Base-by-base conservation (phyloP, 2,329 filamentous ascomycete genomes). In the Alternaria angustiovoidea region DNA sequence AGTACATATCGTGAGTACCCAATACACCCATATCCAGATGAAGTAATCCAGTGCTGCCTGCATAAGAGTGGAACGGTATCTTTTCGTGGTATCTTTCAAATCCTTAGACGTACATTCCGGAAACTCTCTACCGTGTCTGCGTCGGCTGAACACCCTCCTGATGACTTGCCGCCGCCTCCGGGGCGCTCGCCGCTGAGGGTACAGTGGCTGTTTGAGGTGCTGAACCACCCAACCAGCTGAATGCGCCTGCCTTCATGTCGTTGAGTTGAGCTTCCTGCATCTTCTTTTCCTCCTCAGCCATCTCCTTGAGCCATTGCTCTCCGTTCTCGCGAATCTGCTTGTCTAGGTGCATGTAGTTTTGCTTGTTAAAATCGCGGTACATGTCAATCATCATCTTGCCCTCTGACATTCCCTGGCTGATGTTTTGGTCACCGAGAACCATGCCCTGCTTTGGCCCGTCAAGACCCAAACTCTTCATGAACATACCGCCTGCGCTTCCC, bases 371-470 rank as follows among this genome's bases (percentile, higher is more conserved):
- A 81, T 99, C 95, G 51, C 95, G 89, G 51, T 95, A 93, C 78
- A 96, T 89, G 75, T 99, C 95, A 80, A 94, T 93, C 67, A 97
- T 84, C 92, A 98, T 97, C 87, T 98, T 99, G 71, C 94, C 95
- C 79, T 97, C 89, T 2, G 91, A 89, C 63, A 95, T 87, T 12
- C 91, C 93, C 76, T 96, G 92, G 2, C 86, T 85, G 1, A 91
- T 85, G 68, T 86, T 88, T 64, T 87, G 78, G 58, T 80, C 78
- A 12, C 75, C 75, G 12, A 82, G 71, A 4, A 81, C 90, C 73
- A 85, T 79, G 51, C 92, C 67, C 69, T 72, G 51, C 71, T 88
- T 85, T 1, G 88, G 85, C 5, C 62, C 65, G 78, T 94, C 95
- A 66, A 97, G 84, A 22, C 94, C 94, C 6, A 98, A 83, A 54